phyloP scores from a whole-genome alignment of 1,284 basidiomycete species.

The Fomitopsis pinicola region DNA sequence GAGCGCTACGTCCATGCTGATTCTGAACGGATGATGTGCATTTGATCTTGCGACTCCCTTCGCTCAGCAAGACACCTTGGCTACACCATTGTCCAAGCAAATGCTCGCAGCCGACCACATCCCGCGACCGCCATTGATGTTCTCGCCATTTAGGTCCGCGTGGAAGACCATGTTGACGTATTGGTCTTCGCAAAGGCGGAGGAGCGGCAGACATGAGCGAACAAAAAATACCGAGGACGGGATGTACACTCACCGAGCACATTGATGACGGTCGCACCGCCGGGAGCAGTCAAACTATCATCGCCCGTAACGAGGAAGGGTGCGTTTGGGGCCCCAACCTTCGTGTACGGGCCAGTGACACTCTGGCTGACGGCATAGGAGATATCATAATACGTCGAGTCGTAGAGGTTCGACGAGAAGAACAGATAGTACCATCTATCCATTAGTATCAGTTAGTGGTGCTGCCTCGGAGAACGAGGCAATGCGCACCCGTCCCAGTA shows the following conservation, averaged over 20 bases:
- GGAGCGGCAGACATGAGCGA: no score
- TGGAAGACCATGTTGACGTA: constrained; percentile 8
- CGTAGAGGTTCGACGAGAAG: constrained; percentile 20
- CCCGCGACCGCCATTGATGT: constrained; percentile 1
- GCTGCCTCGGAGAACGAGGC: neutral
- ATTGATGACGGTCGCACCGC: constrained; percentile 4
- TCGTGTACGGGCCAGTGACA: constrained; percentile 20
- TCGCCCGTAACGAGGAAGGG: constrained; percentile 5
- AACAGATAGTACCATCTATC: constrained; percentile 14
- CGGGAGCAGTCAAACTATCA: neutral
- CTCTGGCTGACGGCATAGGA: constrained; percentile 19
- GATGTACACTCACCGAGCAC: neutral
- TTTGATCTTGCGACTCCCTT: no score
- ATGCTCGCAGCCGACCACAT: constrained; percentile 4
- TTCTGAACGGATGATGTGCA: no score
- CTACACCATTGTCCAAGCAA: constrained; percentile 1
- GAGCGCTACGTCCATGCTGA: no score
- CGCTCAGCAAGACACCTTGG: constrained; percentile 2
- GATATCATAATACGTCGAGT: constrained; percentile 17
- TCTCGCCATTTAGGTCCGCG: constrained; percentile 5
- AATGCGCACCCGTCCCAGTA: constrained; percentile 4
- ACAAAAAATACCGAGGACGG: neutral
- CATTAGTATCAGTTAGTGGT: neutral
- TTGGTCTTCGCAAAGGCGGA: neutral
- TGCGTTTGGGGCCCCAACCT: constrained; percentile 7